Conservation (phyloP, 2,329 filamentous ascomycete genomes). For the Thielaviopsis musarum region DNA sequence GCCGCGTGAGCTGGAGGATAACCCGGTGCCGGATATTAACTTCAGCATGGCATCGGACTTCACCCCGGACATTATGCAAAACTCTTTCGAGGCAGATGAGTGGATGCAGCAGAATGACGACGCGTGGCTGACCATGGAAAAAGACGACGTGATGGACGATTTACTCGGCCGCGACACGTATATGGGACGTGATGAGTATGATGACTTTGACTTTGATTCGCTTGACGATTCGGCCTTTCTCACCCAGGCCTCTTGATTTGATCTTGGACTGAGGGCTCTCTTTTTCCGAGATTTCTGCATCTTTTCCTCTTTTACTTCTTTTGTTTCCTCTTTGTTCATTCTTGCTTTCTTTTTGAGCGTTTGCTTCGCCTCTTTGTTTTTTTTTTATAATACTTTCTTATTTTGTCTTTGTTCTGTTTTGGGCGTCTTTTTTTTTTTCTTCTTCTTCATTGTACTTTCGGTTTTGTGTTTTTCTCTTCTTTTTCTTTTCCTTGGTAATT, state of each 20-base stretch:
- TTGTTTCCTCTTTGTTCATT: no score
- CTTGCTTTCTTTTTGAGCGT: no score
- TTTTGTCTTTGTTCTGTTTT: background rate
- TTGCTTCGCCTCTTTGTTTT: no score
- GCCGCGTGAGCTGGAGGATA: constrained; percentile 3
- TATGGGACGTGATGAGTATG: background rate
- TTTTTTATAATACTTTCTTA: no score
- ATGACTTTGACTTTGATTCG: background rate
- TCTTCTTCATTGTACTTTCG: background rate
- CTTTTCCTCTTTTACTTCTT: background rate
- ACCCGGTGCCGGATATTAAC: background rate
- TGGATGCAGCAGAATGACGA: background rate
- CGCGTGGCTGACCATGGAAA: no score
- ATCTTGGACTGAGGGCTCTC: background rate
- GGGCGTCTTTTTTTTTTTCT: background rate
- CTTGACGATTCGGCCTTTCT: background rate
- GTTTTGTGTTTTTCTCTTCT: background rate
- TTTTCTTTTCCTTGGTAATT: background rate
- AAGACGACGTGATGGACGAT: background rate
- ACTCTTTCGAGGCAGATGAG: background rate
- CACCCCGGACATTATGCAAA: constrained; percentile 1
- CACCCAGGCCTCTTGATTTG: background rate
- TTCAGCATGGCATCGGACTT: constrained; percentile 1
- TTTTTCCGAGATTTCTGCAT: no score
- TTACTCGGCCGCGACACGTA: constrained; percentile 4